Evolutionary conservation across 441 rosid species (phyloP).

Genomic region (Omphalea diandra): DNA sequence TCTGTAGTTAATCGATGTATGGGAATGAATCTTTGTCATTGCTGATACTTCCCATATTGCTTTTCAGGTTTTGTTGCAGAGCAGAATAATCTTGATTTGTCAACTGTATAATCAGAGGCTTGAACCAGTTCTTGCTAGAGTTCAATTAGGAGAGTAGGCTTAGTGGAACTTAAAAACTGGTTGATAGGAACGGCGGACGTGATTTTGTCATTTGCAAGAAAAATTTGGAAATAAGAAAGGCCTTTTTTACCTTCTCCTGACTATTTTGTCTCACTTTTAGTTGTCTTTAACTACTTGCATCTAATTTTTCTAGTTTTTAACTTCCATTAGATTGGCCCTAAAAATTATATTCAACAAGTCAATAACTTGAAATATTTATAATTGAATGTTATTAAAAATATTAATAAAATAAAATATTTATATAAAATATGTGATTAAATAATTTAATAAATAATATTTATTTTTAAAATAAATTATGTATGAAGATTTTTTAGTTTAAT

Average conservation of each 20-base stretch:
- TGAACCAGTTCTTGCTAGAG: conserved; percentile 24
- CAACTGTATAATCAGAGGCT: conserved; percentile 40
- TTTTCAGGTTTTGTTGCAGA: conserved; percentile 30
- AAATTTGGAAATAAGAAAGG: conserved; percentile 8
- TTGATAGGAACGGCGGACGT: background rate
- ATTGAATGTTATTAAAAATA: too few species aligned
- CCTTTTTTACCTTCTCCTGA: background rate
- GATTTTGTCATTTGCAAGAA: background rate
- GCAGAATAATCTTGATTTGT: conserved; percentile 19
- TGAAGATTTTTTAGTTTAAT: too few species aligned
- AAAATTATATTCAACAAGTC: too few species aligned
- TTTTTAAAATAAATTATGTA: too few species aligned
- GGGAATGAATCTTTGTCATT: background rate
- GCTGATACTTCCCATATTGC: background rate
- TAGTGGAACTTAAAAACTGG: background rate
- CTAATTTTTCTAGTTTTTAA: too few species aligned
- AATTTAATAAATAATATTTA: too few species aligned
- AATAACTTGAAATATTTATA: too few species aligned
- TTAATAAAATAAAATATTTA: too few species aligned
- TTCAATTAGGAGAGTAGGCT: conserved; percentile 1
- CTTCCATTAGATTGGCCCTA: too few species aligned
- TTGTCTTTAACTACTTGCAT: too few species aligned
- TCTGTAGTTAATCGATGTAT: too few species aligned
- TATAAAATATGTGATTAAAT: too few species aligned
- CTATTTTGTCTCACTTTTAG: background rate